Percentiles rank a stretch among this genome's conserved stretches.
phyloP scores from a whole-genome alignment of 2,329 filamentous ascomycete species.

The Chrysoporthe cubensis region DNA sequence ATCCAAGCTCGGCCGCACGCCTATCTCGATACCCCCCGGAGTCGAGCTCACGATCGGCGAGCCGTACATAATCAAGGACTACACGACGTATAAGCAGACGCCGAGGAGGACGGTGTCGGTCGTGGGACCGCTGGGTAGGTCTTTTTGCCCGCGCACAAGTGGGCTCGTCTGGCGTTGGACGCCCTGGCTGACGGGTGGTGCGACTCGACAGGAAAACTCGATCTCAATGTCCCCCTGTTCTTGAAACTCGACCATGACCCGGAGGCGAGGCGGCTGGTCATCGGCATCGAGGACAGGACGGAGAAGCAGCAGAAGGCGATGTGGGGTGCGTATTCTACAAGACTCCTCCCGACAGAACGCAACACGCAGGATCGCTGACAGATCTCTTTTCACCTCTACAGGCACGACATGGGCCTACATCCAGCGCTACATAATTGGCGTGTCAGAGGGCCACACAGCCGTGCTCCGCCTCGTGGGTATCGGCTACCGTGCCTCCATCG shows the following conservation, averaged over 20 bases:
- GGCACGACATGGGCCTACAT: conserved; percentile 90
- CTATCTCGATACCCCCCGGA: conserved; percentile 79
- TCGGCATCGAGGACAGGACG: conserved; percentile 71
- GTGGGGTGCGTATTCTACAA: conserved; percentile 72
- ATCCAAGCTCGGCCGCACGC: conserved; percentile 85
- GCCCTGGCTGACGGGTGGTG: conserved; percentile 23
- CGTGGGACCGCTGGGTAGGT: conserved; percentile 76
- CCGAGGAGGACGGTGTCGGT: conserved; percentile 72
- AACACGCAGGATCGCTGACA: conserved; percentile 31
- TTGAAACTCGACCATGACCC: conserved; percentile 72
- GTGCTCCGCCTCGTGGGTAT: conserved; percentile 93
- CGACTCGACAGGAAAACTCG: conserved; percentile 65
- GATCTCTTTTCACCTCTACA: conserved; percentile 41
- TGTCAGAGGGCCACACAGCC: conserved; percentile 94
- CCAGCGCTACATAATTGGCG: conserved; percentile 87
- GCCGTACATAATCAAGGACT: conserved; percentile 55
- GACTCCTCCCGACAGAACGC: background rate
- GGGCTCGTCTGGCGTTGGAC: conserved; percentile 25
- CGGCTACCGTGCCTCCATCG: conserved; percentile 88
- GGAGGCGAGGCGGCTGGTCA: conserved; percentile 62
- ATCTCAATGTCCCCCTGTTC: conserved; percentile 78
- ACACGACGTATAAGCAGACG: conserved; percentile 64
- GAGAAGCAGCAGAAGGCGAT: conserved; percentile 83
- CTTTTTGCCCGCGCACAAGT: background rate
- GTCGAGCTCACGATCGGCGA: conserved; percentile 77